Percentiles rank a stretch among this genome's conserved stretches.
These are phyloP conservation scores for Cydonia oblonga DNA, from an alignment of 331 rosid species.

Conservation along the genomic window DNA sequence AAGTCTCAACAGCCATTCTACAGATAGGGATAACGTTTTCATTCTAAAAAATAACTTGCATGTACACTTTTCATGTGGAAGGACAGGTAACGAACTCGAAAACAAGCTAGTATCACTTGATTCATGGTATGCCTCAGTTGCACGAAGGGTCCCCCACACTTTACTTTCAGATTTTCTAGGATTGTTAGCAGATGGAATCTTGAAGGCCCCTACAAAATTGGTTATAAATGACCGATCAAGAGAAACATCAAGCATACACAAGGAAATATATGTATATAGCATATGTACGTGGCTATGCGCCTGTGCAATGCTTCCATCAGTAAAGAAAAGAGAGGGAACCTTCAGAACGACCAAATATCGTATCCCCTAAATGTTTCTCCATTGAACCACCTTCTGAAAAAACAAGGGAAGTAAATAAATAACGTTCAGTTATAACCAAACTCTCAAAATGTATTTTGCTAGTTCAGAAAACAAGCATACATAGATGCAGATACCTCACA, in stretches of 20 bases:
- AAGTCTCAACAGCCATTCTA: conserved; percentile 8
- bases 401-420: neutral
- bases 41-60: neutral
- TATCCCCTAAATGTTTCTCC: conserved; percentile 41
- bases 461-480: neutral
- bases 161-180: conserved; percentile 32
- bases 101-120: conserved; percentile 70
- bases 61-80: conserved; percentile 71
- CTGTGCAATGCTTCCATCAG: neutral
- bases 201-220: conserved; percentile 38
- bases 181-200: conserved; percentile 24
- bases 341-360: conserved; percentile 22
- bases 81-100: conserved; percentile 74
- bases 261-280: neutral
- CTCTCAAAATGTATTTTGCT: neutral
- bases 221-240: conserved; percentile 3
- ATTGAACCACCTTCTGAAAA: conserved; percentile 35
- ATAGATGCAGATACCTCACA: neutral
- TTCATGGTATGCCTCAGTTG: conserved; percentile 34
- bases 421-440: neutral
- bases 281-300: neutral
- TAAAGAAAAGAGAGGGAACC: conserved; percentile 28
- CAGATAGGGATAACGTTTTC: neutral
- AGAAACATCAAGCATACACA: neutral
- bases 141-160: conserved; percentile 52